Evolutionary conservation across 2,329 filamentous ascomycete genomes (phyloP).

Genomic region (Ophiostoma ips): DNA sequence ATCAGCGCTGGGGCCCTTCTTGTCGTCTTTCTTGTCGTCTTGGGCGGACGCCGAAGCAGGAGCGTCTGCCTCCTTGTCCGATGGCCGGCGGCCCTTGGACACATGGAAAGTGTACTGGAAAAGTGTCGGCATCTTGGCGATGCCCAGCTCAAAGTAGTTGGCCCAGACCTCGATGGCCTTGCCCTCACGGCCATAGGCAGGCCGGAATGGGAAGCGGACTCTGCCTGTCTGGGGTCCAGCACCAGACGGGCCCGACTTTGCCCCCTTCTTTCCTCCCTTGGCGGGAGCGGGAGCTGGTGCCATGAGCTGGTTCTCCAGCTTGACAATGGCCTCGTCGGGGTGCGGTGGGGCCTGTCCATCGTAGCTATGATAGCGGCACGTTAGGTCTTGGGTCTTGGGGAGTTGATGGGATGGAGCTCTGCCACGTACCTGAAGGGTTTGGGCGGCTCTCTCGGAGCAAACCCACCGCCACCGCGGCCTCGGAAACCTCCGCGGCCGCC

Average conservation of each 20-base stretch:
- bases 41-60: background rate
- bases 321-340: conserved; percentile 19
- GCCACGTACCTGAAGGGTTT: conserved; percentile 2
- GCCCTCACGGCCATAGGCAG: conserved; percentile 33
- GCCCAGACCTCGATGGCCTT: conserved; percentile 32
- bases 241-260: background rate
- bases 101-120: conserved; percentile 34
- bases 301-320: conserved; percentile 16
- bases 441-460: background rate
- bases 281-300: background rate
- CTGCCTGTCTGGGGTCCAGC: background rate
- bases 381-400: background rate
- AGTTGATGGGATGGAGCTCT: background rate
- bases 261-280: background rate
- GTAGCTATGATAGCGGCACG: conserved; percentile 3
- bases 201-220: conserved; percentile 28
- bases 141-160: conserved; percentile 37
- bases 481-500: conserved; percentile 3
- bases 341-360: conserved; percentile 4
- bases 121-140: conserved; percentile 21
- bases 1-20: background rate
- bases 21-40: conserved; percentile 10
- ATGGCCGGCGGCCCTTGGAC: conserved; percentile 11
- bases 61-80: background rate
- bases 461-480: conserved; percentile 3